Base-by-base conservation (phyloP, 257 asterid genomes). In the Solanum pennellii region DNA sequence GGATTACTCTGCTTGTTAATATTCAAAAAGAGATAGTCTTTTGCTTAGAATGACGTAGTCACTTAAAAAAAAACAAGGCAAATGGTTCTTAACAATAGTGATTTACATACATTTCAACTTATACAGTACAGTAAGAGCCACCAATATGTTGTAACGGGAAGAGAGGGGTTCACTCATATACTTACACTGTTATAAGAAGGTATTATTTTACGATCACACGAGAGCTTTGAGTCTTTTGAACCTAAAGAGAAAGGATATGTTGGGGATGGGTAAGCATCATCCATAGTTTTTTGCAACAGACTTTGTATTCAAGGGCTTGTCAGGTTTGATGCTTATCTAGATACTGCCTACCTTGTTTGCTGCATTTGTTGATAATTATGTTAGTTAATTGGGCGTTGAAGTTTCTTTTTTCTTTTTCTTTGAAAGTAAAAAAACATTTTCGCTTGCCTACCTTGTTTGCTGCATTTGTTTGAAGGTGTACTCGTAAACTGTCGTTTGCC, bases 151-250 rank as follows among this genome's bases (percentile, higher is more conserved):
- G 1, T 21, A 47, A 16, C 20, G 42, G 66, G 41, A 77, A 20
- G 25, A 18, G 84, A 25, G 29, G 68, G 27, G 35, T 6, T 85
- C 45, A 65, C 83, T 52, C 42, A 69, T 60, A 56, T 42, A 95
- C 98, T 92, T 93, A 95, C 99, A 89, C 91, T 91, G 85, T 77
- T 88, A 86, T 93, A 90, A 72, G 71, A 52, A 4, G 99, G 97
- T 87, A 93, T 77, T 90, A 96, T 92, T 88, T 91, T 92, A 87
- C 90, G 96, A 85, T 92, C 20, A 16, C 93, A 93, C 23, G 88
- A 89, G 79, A 71, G 83, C 68, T 89, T 86, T 56, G 92, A 83
- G 79, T 74, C 47, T 35, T 88, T 66, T 68, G 91, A 72, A 89
- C 90, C 88, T 71, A 31, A 47, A 82, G 80, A 86, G 88, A 87